These are phyloP conservation scores for Aechmea fasciata DNA, from an alignment of 176 grass and related monocot species.

Conservation along the genomic window DNA sequence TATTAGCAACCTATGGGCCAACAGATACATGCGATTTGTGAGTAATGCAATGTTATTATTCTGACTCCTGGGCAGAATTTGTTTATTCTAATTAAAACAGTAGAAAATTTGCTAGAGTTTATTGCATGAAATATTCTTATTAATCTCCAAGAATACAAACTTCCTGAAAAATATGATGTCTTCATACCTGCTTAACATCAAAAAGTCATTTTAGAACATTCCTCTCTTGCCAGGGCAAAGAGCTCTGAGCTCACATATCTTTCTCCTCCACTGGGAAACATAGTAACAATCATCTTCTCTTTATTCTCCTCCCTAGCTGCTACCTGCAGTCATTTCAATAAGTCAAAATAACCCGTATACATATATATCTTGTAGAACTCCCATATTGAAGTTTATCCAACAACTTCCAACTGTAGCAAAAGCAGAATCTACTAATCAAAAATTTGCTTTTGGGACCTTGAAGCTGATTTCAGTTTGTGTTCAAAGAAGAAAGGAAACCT, in stretches of 20 bases:
- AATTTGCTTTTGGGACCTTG: too few species aligned
- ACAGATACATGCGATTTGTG: too few species aligned
- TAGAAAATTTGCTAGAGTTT: too few species aligned
- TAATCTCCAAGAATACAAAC: too few species aligned
- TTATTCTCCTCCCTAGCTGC: slow-evolving; percentile 43
- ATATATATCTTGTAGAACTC: not conserved
- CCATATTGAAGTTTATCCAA: not conserved
- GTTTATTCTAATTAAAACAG: too few species aligned
- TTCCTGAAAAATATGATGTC: not conserved
- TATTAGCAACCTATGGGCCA: too few species aligned
- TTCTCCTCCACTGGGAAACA: slow-evolving; percentile 51
- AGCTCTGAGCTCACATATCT: slow-evolving; percentile 56
- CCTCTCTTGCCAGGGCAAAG: slow-evolving; percentile 46
- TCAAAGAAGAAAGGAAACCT: slow-evolving; percentile 19
- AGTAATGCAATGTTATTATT: too few species aligned
- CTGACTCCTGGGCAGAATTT: too few species aligned
- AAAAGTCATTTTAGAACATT: slow-evolving; percentile 61
- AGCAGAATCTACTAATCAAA: too few species aligned
- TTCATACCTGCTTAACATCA: slow-evolving; percentile 13
- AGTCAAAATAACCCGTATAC: not conserved
- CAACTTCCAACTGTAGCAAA: not conserved
- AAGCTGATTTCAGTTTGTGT: too few species aligned
- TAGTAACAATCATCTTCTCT: slow-evolving; percentile 69
- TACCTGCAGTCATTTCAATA: slow-evolving; percentile 17
- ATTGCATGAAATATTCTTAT: too few species aligned